Evolutionary conservation across 2,329 filamentous ascomycete genomes (phyloP).

Genomic region (Ciborinia camelliae): DNA sequence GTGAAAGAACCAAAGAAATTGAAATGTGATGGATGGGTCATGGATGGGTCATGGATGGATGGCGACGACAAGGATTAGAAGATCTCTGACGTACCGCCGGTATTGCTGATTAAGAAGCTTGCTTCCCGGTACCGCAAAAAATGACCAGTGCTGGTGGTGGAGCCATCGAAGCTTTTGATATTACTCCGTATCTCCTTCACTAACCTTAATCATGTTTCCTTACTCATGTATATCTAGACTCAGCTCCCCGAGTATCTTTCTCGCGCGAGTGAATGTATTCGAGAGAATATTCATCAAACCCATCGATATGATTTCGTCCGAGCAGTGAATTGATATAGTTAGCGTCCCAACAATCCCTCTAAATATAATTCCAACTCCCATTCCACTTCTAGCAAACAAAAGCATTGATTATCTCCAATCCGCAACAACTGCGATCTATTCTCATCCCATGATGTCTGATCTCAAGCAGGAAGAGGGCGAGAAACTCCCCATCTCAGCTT

Average conservation of each 20-base stretch:
- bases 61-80: background rate
- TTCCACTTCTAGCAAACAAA: background rate
- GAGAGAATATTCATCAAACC: background rate
- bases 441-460: conserved; percentile 4
- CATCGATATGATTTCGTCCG: background rate
- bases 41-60: too few relatives aligned
- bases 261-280: background rate
- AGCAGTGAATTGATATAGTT: background rate
- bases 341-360: background rate
- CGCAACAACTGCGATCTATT: background rate
- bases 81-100: too few relatives aligned
- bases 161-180: background rate
- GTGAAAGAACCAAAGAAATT: too few relatives aligned
- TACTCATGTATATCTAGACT: background rate
- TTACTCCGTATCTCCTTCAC: background rate
- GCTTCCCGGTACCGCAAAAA: too few relatives aligned
- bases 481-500: background rate
- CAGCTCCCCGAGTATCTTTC: background rate
- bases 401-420: background rate
- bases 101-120: background rate
- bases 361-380: background rate
- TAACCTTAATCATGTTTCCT: background rate
- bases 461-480: background rate
- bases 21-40: too few relatives aligned
- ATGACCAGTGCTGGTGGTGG: too few relatives aligned